Conservation (phyloP, 2,329 filamentous ascomycete species). For the Aspergillus floridensis region DNA sequence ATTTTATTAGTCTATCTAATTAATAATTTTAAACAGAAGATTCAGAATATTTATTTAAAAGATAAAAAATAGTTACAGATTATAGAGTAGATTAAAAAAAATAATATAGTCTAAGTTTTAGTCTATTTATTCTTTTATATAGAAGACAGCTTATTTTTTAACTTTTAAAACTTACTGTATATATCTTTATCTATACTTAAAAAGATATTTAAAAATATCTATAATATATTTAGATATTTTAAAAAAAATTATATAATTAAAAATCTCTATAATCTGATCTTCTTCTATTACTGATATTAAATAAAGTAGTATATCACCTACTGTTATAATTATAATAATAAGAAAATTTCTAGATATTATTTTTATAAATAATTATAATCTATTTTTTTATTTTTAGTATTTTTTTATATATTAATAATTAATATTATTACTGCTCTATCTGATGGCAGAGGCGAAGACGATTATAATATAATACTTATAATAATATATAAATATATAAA, state of each 20-base stretch:
- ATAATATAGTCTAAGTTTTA: neutral
- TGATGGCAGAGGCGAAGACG: no score
- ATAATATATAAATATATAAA: neutral
- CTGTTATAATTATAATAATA: neutral
- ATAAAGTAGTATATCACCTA: neutral
- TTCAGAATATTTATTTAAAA: no score
- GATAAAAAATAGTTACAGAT: conserved; percentile 7
- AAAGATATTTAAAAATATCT: no score
- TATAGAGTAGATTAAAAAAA: neutral
- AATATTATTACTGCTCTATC: neutral
- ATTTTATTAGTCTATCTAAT: no score
- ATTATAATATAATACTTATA: neutral
- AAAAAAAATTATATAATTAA: no score
- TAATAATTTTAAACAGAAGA: no score
- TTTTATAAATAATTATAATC: neutral
- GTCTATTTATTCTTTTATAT: neutral
- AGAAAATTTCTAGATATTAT: neutral
- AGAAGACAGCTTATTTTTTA: no score
- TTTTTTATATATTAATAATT: neutral
- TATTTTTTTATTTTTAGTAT: neutral
- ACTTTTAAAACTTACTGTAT: no score
- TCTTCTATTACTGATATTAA: no score
- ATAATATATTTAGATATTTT: no score
- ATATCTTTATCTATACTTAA: no score
- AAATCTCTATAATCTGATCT: no score